Evolutionary conservation across 495 filamentous ascomycete genomes (phyloP).

Genomic region (Schizothecium vesticola): DNA sequence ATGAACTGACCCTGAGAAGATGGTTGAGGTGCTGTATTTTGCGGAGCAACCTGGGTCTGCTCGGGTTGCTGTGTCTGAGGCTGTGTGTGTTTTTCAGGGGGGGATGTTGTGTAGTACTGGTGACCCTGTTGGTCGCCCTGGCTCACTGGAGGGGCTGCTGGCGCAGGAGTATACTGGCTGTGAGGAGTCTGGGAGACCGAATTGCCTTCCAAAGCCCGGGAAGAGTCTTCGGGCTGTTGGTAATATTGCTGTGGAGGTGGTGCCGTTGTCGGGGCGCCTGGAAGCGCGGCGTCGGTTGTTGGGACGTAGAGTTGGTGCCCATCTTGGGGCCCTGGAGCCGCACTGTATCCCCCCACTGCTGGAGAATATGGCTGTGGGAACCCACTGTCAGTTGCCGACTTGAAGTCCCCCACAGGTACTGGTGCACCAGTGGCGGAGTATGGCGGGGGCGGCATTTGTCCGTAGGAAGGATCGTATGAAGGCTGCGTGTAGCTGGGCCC

Average conservation of each 20-base stretch:
- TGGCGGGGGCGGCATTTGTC: slow-evolving; percentile 6
- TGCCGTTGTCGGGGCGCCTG: neutral
- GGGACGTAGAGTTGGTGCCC: neutral
- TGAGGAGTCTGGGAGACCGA: neutral
- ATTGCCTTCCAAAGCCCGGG: neutral
- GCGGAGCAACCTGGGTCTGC: neutral
- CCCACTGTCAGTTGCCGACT: neutral
- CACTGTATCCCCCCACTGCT: neutral
- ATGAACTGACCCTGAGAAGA: neutral
- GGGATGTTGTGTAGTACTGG: neutral
- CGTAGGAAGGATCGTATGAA: neutral
- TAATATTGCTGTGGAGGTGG: neutral
- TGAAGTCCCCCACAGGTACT: neutral
- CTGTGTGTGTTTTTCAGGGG: neutral
- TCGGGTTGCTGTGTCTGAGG: neutral
- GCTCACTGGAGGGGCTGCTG: neutral
- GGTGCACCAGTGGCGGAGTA: slow-evolving; percentile 3
- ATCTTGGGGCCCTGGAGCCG: neutral
- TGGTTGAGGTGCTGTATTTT: neutral
- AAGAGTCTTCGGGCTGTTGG: neutral
- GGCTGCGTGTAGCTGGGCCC: slow-evolving; percentile 1
- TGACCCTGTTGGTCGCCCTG: neutral
- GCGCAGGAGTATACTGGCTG: neutral
- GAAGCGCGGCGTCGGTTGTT: neutral
- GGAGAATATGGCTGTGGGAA: neutral